A percentile compares a stretch with the other conserved stretches of the same genome.
phyloP scores from a whole-genome alignment of 2,329 filamentous ascomycete species.

The Cercospora nicotianae region DNA sequence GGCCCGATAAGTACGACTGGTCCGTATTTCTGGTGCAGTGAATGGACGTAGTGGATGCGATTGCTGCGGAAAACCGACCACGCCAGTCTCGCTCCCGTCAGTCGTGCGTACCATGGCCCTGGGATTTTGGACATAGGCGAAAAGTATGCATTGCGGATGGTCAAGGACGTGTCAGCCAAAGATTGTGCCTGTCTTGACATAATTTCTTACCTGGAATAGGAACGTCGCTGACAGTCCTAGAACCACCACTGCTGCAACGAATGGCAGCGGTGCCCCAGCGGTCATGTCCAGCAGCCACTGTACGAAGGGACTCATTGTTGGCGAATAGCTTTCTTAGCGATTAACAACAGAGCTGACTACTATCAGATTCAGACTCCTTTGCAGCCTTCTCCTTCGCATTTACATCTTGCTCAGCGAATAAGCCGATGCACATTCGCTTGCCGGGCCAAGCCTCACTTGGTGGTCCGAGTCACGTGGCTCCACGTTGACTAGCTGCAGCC shows the following conservation, averaged over 20 bases:
- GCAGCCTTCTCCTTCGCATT: not conserved
- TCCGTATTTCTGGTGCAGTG: slow-evolving; percentile 50
- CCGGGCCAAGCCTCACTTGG: not conserved
- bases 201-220: not conserved
- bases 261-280: not conserved
- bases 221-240: not conserved
- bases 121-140: slow-evolving; percentile 33
- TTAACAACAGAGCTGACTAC: not conserved
- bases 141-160: not conserved
- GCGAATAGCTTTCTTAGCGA: not conserved
- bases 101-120: slow-evolving; percentile 47
- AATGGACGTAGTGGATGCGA: slow-evolving; percentile 45
- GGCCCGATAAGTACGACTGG: slow-evolving; percentile 47
- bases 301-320: not conserved
- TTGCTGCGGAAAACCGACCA: slow-evolving; percentile 35
- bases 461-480: not conserved
- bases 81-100: slow-evolving; percentile 49
- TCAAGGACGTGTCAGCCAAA: not conserved
- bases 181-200: not conserved
- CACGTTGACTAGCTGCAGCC: not conserved
- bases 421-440: not conserved
- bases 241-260: slow-evolving; percentile 9
- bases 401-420: not conserved
- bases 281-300: not conserved
- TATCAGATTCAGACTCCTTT: not conserved